Base-by-base conservation (phyloP, 1,139 yeast species). In the Geotrichum klebahnii region DNA sequence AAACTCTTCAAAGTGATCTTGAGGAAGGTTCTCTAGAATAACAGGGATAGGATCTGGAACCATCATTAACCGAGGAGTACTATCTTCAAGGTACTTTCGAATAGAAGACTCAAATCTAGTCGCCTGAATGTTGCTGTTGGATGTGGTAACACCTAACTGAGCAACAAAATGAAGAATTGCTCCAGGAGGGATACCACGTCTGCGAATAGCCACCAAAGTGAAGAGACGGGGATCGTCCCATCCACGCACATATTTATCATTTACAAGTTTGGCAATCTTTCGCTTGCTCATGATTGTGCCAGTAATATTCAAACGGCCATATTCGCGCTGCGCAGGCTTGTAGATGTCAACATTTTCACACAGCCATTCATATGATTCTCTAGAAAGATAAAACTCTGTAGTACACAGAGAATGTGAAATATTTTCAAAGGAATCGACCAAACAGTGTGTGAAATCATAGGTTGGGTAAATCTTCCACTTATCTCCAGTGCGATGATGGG, bases 181-280 rank as follows among this genome's bases (percentile, higher is more conserved):
- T 33, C 97, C 97, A n/a, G 99, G 98, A 57, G 99, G 98, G 6
- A 94, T 83, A 72, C 99, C 99, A 67, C 99, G 86, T 69, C 99
- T 86, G 66, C 88, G 84, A 54, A 94, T 82, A 42, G 95, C 96
- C 62, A 89, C 98, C 59, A 94, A 77, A 6, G 99, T 94, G 69
- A 82, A 92, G 64, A 94, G 76, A 65, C 99, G 80, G 60, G 99
- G 99, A 70, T 94, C 99, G 69, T 94, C 95, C 98, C 99, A 94
- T 40, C 88, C 97, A 67, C 96, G 81, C 31, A 94, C 99, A 61
- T 77, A 73, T 4, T 78, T 74, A 26, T 82, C 92, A 53, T 79
- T 84, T 24, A 94, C 98, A 59, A 94, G 77, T 69, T 88, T 86
- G 55, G 95, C 94, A 67, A 94, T 90, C 71, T 92, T 94, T 67